Base-by-base conservation (phyloP, 495 filamentous ascomycete genomes). In the Aspergillus nanangensis region DNA sequence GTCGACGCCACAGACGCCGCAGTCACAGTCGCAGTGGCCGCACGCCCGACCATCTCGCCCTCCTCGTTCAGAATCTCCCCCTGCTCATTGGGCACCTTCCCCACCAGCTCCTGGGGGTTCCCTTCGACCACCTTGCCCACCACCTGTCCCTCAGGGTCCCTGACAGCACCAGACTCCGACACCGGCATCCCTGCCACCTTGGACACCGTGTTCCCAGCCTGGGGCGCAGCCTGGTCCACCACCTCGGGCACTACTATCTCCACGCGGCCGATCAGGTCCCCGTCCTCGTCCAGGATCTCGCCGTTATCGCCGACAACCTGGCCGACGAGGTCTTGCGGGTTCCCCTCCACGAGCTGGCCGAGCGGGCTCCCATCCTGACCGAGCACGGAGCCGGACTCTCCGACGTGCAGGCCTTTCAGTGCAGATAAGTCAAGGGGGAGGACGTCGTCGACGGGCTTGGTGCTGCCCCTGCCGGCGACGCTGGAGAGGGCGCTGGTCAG, bases 381-480 rank as follows among this genome's bases (percentile, higher is more conserved):
- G 11, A 67, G 52, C 20, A 69, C 57, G 21, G 70, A 53, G 8
- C 69, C 74, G 13, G 56, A 69, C 21, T 75, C 67, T 8, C 61
- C 61, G 51, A 94, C 78, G 44, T 74, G 77, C 57, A 80, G 81
- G 53, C 79, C 80, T 45, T 82, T 83, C 32, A 93, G 68, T n/a
- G 79, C 61, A 0, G 84, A 83, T 32, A 85, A 72, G 56, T 90
- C 82, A 10, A 70, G 49, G 0, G 63, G 65, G 10, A 61, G 41
- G 9, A 57, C 58, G 3, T 68, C 58, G 8, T 56, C 53, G 2
- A 55, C 61, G 15, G 58, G 58, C 38, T 74, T 56, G 3, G 20
- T 13, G 1, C 48, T 52, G 11, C 50, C 56, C 8, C 54, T 27
- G 10, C 48, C 32, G 5, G 27, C 45, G 15, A 57, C 51, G 24